Conservation (phyloP, 768 basidiomycete species). For the Tricholoma sp. region DNA sequence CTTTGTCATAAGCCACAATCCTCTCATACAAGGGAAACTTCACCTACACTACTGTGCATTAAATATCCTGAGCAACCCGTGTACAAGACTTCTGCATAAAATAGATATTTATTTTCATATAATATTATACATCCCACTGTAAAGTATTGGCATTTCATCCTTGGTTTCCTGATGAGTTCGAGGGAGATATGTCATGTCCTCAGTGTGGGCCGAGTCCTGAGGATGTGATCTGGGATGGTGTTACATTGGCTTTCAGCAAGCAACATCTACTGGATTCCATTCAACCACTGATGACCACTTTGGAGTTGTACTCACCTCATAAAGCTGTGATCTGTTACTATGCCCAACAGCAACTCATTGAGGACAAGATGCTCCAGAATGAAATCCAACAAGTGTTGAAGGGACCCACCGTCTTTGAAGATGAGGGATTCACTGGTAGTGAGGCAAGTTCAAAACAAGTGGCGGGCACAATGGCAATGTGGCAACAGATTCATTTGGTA, state of each 20-base stretch:
- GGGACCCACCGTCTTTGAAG: background rate
- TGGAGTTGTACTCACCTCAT: background rate
- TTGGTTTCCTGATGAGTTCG: too few species aligned
- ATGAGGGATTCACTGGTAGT: background rate
- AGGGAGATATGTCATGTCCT: too few species aligned
- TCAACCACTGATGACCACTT: conserved; percentile 1
- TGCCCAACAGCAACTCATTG: background rate
- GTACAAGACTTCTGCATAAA: too few species aligned
- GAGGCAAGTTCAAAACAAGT: background rate
- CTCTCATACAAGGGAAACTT: too few species aligned
- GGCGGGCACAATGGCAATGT: background rate
- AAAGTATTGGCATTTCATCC: too few species aligned
- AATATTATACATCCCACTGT: too few species aligned
- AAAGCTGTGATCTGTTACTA: background rate
- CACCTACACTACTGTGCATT: too few species aligned
- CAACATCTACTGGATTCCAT: conserved; percentile 12
- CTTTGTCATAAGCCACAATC: too few species aligned
- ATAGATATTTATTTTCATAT: too few species aligned
- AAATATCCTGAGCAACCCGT: too few species aligned
- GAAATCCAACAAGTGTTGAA: background rate
- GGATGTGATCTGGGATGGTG: too few species aligned
- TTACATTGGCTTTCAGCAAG: conserved; percentile 12
- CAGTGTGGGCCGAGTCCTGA: too few species aligned
- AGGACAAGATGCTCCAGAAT: background rate
- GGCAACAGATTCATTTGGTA: background rate